Evolutionary conservation across 768 basidiomycete species (phyloP).

Genomic region (Pisolithus marmoratus): DNA sequence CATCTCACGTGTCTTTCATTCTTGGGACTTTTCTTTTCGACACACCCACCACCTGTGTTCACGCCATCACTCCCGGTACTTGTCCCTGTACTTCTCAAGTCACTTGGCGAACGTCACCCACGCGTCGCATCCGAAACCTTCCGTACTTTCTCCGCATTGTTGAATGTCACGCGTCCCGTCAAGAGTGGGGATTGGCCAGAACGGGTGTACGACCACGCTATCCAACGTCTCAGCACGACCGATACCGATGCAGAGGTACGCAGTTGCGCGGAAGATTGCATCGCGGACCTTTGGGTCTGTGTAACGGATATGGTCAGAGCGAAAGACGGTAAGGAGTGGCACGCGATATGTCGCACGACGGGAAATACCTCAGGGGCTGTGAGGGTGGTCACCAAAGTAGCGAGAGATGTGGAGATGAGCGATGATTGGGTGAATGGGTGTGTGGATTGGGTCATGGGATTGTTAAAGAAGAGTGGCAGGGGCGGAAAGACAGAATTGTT

Average conservation of each 20-base stretch:
- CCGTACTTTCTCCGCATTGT: constrained; percentile 77
- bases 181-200: constrained; percentile 63
- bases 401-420: constrained; percentile 60
- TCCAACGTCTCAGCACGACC: constrained; percentile 62
- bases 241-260: constrained; percentile 93
- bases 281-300: constrained; percentile 85
- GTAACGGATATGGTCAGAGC: constrained; percentile 66
- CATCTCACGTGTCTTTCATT: constrained; percentile 84
- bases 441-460: constrained; percentile 66
- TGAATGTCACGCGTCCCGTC: constrained; percentile 69
- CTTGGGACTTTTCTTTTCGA: constrained; percentile 75
- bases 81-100: constrained; percentile 68
- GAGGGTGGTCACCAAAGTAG: constrained; percentile 79
- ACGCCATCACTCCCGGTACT: constrained; percentile 55
- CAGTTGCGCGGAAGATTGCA: constrained; percentile 69
- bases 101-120: constrained; percentile 78
- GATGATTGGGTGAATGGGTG: constrained; percentile 80
- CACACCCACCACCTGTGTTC: constrained; percentile 55
- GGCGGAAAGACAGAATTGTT: constrained; percentile 78
- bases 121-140: constrained; percentile 86
- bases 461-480: constrained; percentile 76
- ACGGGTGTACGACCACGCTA: constrained; percentile 67
- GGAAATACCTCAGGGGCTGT: constrained; percentile 75
- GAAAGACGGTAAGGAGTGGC: constrained; percentile 75
- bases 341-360: constrained; percentile 62